Percentiles rank a stretch among this genome's conserved stretches.
Evolutionary conservation across 2,329 filamentous ascomycete genomes (phyloP).

Genomic region (Ophiostoma ulmi): DNA sequence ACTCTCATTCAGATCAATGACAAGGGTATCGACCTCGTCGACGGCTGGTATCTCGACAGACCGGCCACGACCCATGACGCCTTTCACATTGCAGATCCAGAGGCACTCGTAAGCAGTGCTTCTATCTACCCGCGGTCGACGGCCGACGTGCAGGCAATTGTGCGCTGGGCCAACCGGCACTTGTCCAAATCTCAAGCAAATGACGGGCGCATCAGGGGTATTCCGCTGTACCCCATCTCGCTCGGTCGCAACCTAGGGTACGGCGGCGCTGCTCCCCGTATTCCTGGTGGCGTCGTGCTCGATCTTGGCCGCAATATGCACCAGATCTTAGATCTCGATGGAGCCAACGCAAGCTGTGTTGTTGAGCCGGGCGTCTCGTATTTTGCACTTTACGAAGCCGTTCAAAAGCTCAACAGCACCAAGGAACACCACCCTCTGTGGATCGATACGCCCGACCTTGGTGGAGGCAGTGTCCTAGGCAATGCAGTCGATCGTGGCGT

Average conservation of each 20-base stretch:
- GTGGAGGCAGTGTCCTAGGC: constrained; percentile 42
- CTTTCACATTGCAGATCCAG: constrained; percentile 40
- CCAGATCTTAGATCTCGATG: constrained; percentile 47
- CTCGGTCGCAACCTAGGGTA: constrained; percentile 45
- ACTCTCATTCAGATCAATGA: constrained; percentile 35
- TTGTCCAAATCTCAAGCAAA: neutral
- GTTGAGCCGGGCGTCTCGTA: constrained; percentile 54
- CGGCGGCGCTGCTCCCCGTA: constrained; percentile 50
- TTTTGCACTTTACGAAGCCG: constrained; percentile 46
- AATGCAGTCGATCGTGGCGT: constrained; percentile 45
- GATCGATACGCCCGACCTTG: constrained; percentile 42
- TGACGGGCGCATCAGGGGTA: constrained; percentile 26
- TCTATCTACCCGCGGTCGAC: constrained; percentile 41
- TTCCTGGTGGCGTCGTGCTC: constrained; percentile 46
- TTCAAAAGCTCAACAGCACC: constrained; percentile 32
- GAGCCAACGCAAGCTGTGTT: constrained; percentile 45
- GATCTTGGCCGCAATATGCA: constrained; percentile 52
- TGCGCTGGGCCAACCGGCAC: constrained; percentile 36
- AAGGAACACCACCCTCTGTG: constrained; percentile 39
- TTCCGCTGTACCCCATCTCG: constrained; percentile 47
- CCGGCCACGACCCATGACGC: constrained; percentile 39
- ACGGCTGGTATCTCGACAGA: constrained; percentile 36
- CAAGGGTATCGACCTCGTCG: constrained; percentile 31
- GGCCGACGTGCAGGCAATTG: constrained; percentile 44
- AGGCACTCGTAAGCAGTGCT: constrained; percentile 41